A percentile compares a stretch with the other conserved stretches of the same genome.
phyloP scores from a whole-genome alignment of 257 asterid species.

The Solanum pennellii region DNA sequence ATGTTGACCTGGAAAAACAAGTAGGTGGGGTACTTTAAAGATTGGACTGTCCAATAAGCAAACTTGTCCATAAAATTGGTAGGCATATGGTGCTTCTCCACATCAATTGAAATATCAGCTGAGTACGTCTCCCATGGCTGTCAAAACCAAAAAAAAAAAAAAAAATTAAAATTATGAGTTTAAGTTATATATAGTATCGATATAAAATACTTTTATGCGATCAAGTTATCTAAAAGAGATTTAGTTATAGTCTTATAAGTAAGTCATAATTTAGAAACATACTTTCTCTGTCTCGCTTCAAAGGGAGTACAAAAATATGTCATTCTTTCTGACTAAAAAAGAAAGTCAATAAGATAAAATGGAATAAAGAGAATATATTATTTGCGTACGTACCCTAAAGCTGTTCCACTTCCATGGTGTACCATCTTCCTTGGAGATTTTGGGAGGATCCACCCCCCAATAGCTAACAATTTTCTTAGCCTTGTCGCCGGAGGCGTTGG shows the following conservation, averaged over 20 bases:
- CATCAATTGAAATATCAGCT: slow-evolving; percentile 50
- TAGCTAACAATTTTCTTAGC: slow-evolving; percentile 30
- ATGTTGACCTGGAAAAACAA: slow-evolving; percentile 55
- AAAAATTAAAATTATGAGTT: neutral
- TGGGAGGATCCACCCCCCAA: slow-evolving; percentile 57
- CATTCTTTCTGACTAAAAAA: no score
- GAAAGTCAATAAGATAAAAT: no score
- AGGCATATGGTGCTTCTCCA: slow-evolving; percentile 57
- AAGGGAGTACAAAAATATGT: accelerated
- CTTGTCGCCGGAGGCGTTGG: neutral
- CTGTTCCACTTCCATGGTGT: slow-evolving; percentile 65
- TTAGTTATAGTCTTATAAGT: neutral
- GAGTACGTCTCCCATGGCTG: slow-evolving; percentile 48
- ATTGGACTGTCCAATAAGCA: slow-evolving; percentile 59
- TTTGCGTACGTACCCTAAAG: slow-evolving; percentile 35
- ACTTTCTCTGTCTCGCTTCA: no score
- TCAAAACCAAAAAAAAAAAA: neutral
- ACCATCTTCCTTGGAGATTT: slow-evolving; percentile 40
- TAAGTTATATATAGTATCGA: neutral
- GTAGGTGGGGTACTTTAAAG: slow-evolving; percentile 61
- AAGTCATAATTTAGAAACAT: neutral
- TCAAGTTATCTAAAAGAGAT: neutral
- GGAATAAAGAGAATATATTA: accelerated
- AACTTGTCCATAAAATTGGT: slow-evolving; percentile 60
- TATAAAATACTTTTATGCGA: neutral